phyloP scores from a whole-genome alignment of 345 rosid species.

The Lumnitzera racemosa region DNA sequence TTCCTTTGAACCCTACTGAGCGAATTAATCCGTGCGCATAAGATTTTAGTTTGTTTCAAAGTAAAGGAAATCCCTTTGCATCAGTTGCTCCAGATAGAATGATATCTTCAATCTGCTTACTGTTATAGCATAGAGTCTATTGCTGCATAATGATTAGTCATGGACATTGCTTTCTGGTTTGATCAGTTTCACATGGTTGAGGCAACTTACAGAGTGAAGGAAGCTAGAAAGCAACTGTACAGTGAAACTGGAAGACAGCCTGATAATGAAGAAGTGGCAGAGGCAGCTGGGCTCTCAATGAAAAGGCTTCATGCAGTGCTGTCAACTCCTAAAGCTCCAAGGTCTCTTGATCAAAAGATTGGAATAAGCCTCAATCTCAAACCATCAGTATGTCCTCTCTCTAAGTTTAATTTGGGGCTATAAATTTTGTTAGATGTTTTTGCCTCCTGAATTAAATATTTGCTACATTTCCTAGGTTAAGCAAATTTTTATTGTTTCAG shows the following conservation, averaged over 20 bases:
- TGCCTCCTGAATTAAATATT: not conserved
- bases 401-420: not conserved
- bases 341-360: conserved; percentile 83
- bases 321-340: conserved; percentile 73
- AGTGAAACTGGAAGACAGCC: conserved; percentile 65
- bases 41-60: not conserved
- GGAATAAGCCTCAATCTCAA: conserved; percentile 71
- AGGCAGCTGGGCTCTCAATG: conserved; percentile 83
- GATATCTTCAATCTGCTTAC: too few relatives aligned
- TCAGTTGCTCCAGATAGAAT: too few relatives aligned
- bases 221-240: conserved; percentile 69
- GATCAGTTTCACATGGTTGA: conserved; percentile 92
- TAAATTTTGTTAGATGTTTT: not conserved
- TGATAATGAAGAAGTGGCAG: conserved; percentile 78
- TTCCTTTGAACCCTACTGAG: conserved; percentile 5
- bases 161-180: conserved; percentile 1
- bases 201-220: conserved; percentile 84
- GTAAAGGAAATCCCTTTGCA: not conserved
- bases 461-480: not conserved
- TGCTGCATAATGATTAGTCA: not conserved
- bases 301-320: conserved; percentile 72
- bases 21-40: not conserved
- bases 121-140: too few relatives aligned
- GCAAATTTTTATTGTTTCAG: conserved; percentile 23
- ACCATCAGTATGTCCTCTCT: conserved; percentile 51